Percentiles rank a stretch among this genome's conserved stretches.
Evolutionary conservation across 257 asterid species (phyloP).

Genomic region (Solanum megistacrolobum): DNA sequence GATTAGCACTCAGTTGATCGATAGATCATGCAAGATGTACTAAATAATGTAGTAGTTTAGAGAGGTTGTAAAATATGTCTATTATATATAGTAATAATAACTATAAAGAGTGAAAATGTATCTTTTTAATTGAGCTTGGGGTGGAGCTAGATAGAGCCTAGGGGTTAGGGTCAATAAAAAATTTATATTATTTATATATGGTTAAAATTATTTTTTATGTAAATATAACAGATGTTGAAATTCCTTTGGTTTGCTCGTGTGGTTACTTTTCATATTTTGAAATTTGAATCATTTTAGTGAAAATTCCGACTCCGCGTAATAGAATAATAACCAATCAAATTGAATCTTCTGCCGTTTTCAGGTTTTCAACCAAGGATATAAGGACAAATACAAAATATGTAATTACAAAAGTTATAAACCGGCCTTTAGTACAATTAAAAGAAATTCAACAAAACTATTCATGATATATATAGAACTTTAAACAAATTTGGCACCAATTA

Average conservation of each 20-base stretch:
- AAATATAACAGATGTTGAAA: neutral
- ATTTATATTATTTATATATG: too few species aligned
- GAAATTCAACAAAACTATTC: neutral
- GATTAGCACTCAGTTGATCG: neutral
- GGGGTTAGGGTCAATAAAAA: neutral
- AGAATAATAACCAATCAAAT: neutral
- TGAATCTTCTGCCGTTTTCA: neutral
- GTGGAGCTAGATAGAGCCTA: neutral
- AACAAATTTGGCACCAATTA: too few species aligned
- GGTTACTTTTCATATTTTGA: neutral
- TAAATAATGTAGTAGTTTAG: neutral
- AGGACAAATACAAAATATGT: neutral
- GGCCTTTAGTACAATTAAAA: neutral
- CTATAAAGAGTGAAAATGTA: neutral
- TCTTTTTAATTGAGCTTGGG: neutral
- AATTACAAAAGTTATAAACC: neutral
- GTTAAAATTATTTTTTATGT: fast-evolving
- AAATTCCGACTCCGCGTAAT: neutral
- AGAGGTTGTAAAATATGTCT: neutral
- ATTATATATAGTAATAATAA: neutral
- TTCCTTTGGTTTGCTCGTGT: neutral
- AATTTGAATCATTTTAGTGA: neutral
- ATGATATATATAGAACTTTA: neutral
- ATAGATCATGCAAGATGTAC: too few species aligned
- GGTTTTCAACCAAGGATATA: neutral